Conservation (phyloP, 2,329 filamentous ascomycete genomes). For the Thermoascus crustaceus region DNA sequence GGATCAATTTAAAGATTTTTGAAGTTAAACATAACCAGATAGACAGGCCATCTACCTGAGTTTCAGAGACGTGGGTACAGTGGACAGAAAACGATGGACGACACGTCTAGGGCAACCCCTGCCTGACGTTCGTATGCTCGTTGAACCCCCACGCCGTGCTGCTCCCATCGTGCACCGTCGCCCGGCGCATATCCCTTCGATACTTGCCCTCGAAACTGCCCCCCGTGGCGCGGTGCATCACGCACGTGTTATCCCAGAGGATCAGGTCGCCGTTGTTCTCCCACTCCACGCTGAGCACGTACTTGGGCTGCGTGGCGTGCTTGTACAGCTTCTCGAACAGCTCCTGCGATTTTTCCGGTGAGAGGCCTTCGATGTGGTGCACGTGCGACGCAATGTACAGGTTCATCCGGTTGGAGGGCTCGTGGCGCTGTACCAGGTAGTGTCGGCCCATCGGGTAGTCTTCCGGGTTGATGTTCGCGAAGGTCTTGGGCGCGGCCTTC, state of each 20-base stretch:
- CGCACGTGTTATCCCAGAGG: constrained; percentile 53
- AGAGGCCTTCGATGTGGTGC: constrained; percentile 43
- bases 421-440: constrained; percentile 43
- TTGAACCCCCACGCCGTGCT: constrained; percentile 38
- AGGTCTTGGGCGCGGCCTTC: constrained; percentile 44
- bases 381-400: constrained; percentile 47
- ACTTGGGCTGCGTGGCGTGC: constrained; percentile 43
- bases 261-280: constrained; percentile 43
- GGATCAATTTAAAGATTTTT: too few relatives aligned
- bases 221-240: constrained; percentile 46
- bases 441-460: constrained; percentile 37
- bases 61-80: too few relatives aligned
- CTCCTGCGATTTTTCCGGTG: constrained; percentile 24
- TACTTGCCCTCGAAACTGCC: constrained; percentile 44
- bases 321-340: constrained; percentile 29
- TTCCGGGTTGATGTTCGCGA: constrained; percentile 38
- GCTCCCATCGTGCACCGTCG: constrained; percentile 47
- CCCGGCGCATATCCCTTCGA: constrained; percentile 47
- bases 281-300: constrained; percentile 43
- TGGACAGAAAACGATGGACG: too few relatives aligned
- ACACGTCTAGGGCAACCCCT: constrained; percentile 19
- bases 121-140: constrained; percentile 19
- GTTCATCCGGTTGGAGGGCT: constrained; percentile 43
- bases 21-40: too few relatives aligned
- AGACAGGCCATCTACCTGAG: too few relatives aligned